A percentile compares a stretch with the other conserved stretches of the same genome.
Conservation (phyloP, 495 filamentous ascomycete genomes). For the Xylaria telfairii region DNA sequence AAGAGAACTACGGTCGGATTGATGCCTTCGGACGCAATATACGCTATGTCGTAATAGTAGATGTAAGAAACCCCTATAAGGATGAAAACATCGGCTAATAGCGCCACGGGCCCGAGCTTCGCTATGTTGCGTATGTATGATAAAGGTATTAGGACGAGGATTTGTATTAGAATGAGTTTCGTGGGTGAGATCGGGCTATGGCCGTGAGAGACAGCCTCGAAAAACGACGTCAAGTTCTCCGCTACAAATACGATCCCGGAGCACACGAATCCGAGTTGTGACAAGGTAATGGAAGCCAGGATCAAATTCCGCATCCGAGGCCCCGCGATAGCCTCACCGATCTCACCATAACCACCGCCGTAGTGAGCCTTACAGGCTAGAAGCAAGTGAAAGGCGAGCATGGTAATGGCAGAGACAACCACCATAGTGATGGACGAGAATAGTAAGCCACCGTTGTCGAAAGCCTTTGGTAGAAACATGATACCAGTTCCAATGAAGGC, state of each 20-base stretch:
- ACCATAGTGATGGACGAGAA: conserved; percentile 68
- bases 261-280: conserved; percentile 71
- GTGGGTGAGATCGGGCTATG: conserved; percentile 49
- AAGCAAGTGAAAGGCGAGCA: conserved; percentile 68
- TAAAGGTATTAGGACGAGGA: conserved; percentile 62
- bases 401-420: conserved; percentile 59
- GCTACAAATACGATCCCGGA: conserved; percentile 71
- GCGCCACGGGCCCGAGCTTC: conserved; percentile 64
- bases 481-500: conserved; percentile 71
- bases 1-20: conserved; percentile 61
- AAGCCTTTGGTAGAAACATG: conserved; percentile 73
- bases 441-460: conserved; percentile 70
- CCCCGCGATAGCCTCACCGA: conserved; percentile 62
- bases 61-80: conserved; percentile 68
- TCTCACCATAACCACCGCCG: conserved; percentile 67
- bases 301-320: conserved; percentile 58
- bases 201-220: conserved; percentile 56
- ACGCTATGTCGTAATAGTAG: conserved; percentile 64
- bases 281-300: conserved; percentile 65
- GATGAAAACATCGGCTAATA: conserved; percentile 68
- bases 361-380: conserved; percentile 59
- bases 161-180: conserved; percentile 61
- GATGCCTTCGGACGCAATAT: conserved; percentile 52
- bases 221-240: conserved; percentile 64
- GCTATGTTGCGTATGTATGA: conserved; percentile 69